A percentile compares a stretch with the other conserved stretches of the same genome.
These are phyloP conservation scores for Hypoxylon sp. DNA, from an alignment of 2,329 filamentous ascomycete genomes.

Conservation along the genomic window DNA sequence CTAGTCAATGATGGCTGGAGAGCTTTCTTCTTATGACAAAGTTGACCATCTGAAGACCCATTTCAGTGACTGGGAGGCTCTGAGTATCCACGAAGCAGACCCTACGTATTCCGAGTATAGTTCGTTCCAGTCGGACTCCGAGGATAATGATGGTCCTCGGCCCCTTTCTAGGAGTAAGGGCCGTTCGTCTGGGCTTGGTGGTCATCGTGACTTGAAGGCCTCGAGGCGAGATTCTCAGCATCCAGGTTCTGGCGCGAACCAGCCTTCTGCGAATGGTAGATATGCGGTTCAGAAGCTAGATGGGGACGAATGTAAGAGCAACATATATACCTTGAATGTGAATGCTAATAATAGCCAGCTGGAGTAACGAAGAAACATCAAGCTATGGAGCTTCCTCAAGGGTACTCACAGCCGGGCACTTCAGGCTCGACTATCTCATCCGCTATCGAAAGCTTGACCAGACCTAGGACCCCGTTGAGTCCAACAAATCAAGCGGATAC, in stretches of 20 bases:
- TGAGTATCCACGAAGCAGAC: slow-evolving; percentile 14
- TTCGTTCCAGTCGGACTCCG: slow-evolving; percentile 5
- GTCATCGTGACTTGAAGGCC: neutral
- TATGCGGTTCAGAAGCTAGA: slow-evolving; percentile 5
- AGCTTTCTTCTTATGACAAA: slow-evolving; percentile 22
- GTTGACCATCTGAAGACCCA: slow-evolving; percentile 21
- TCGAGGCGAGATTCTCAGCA: neutral
- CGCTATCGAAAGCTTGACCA: slow-evolving; percentile 11
- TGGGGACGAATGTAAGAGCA: slow-evolving; percentile 18
- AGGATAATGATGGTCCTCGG: slow-evolving; percentile 5
- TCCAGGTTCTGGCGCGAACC: neutral
- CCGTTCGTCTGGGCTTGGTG: neutral
- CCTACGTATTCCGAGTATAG: slow-evolving; percentile 15
- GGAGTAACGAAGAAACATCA: slow-evolving; percentile 14
- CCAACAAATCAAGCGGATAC: slow-evolving; percentile 9
- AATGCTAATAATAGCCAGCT: slow-evolving; percentile 12
- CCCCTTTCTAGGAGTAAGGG: neutral
- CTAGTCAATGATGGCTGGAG: slow-evolving; percentile 29
- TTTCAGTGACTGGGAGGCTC: slow-evolving; percentile 23
- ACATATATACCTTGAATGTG: neutral
- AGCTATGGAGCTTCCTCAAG: neutral
- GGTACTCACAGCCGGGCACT: slow-evolving; percentile 5
- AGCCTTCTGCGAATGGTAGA: neutral
- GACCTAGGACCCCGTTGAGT: slow-evolving; percentile 14
- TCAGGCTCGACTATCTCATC: slow-evolving; percentile 30